These are phyloP conservation scores for Trichoderma gamsii DNA, from an alignment of 495 filamentous ascomycete genomes.

Conservation along the genomic window DNA sequence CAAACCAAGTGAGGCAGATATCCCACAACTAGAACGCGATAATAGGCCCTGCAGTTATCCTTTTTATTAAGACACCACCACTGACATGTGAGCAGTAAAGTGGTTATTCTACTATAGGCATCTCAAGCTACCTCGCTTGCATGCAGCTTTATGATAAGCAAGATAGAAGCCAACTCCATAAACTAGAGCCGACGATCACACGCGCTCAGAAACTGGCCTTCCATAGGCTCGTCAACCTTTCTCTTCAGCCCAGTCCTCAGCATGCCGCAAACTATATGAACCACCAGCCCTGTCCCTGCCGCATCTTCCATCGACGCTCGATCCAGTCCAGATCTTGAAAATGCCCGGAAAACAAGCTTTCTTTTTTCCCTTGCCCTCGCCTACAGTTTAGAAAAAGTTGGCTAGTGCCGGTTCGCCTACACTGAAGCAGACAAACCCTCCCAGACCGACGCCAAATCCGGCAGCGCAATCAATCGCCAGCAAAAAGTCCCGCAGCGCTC, in stretches of 20 bases:
- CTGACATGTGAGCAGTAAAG: not conserved
- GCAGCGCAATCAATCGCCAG: not conserved
- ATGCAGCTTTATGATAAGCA: no score
- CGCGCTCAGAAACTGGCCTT: not conserved
- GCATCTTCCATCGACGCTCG: not conserved
- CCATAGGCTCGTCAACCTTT: not conserved
- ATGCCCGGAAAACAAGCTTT: not conserved
- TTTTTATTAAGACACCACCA: not conserved
- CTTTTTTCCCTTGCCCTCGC: not conserved
- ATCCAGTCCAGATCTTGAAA: not conserved
- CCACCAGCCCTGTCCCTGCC: not conserved
- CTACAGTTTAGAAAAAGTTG: not conserved
- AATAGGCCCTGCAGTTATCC: no score
- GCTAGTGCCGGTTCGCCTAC: not conserved
- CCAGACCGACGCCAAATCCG: conserved; percentile 7
- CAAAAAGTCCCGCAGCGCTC: not conserved
- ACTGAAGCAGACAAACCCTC: not conserved
- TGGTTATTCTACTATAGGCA: not conserved
- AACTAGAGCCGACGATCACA: not conserved
- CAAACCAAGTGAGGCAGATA: no score
- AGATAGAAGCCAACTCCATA: not conserved
- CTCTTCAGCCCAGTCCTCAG: not conserved
- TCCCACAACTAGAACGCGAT: no score
- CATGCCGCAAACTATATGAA: not conserved
- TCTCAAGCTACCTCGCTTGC: not conserved